Percentiles rank a stretch among this genome's conserved stretches.
phyloP scores from a whole-genome alignment of 176 grass and related monocot genomes.

The Phyllostachys edulis region DNA sequence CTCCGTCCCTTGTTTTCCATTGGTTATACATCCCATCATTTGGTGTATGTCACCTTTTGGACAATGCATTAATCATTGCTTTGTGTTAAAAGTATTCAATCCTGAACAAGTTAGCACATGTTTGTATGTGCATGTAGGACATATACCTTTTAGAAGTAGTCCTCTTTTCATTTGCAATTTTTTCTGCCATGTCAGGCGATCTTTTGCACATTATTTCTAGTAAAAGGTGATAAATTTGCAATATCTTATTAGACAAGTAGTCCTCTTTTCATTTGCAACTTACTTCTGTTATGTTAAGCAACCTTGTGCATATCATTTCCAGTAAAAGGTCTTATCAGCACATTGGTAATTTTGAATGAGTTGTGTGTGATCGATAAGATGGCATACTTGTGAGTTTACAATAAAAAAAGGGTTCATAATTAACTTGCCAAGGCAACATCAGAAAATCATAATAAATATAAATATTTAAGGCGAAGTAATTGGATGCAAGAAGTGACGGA shows the following conservation, averaged over 20 bases:
- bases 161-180: not conserved
- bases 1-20: not conserved
- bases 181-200: not conserved
- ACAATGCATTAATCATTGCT: not conserved
- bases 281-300: not conserved
- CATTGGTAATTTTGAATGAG: not conserved
- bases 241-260: not conserved
- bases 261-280: not conserved
- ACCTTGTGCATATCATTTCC: not conserved
- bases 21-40: not conserved
- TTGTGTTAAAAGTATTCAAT: constrained; percentile 10
- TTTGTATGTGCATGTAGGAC: not conserved
- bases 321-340: not conserved
- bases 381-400: not conserved
- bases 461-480: not conserved
- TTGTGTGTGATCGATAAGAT: not conserved
- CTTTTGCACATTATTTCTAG: not conserved
- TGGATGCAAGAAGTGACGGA: not conserved
- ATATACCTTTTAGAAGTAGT: not conserved
- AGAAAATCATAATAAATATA: not conserved
- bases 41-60: not conserved
- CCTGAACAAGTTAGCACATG: not conserved
- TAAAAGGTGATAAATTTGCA: not conserved
- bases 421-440: not conserved
- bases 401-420: not conserved